Base-by-base conservation (phyloP, 148 eudicot species). In the Fagopyrum esculentum region DNA sequence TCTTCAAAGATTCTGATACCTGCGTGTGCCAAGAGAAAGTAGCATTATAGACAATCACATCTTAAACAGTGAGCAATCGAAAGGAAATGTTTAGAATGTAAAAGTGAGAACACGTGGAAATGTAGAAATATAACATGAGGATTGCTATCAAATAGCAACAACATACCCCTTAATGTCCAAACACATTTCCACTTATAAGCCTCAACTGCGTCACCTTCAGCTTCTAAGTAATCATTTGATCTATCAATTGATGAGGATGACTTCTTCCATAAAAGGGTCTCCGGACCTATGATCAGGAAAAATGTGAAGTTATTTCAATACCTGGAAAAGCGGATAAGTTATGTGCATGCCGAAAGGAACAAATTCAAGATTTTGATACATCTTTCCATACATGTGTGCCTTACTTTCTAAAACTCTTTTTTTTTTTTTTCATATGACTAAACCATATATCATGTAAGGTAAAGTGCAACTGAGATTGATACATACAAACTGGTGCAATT, bases 1-100 rank as follows among this genome's bases (percentile, higher is more conserved):
- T 90, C 98, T 86, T 94, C 98, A 84, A 94, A 86, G 77, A 94
- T 89, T 74, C 98, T 89, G 73, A 91, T 88, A 77, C 98, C 98
- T 94, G 95, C 40, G 3, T 35, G 40, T 1, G 40, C 40, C 40
- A 35, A 35, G 40, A 35, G 40, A 35, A 35, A 35, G 40, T 35
- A 35, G 40, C 40, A 35, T 35, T 35, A 35, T 2, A 35, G 40
- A 35, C 40, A 35, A 0, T 35, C 40, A 35, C 40, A 35, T 35
- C 40, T 35, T 35, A 35, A 66, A 66, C 47, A 66, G 43, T 40
- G 19, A 43, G 43, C 15, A 13, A 66, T 35, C 1, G 43, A 17
- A 66, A 17, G 13, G 71, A 35, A 66, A 19, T 35, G 19, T 66
- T 43, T 35, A 29, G 11, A 71, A 22, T 9, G 69, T 73, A 78